These are phyloP conservation scores for Aphanomyces astaci DNA, from an alignment of 352 stramenopile species.

Conservation along the genomic window DNA sequence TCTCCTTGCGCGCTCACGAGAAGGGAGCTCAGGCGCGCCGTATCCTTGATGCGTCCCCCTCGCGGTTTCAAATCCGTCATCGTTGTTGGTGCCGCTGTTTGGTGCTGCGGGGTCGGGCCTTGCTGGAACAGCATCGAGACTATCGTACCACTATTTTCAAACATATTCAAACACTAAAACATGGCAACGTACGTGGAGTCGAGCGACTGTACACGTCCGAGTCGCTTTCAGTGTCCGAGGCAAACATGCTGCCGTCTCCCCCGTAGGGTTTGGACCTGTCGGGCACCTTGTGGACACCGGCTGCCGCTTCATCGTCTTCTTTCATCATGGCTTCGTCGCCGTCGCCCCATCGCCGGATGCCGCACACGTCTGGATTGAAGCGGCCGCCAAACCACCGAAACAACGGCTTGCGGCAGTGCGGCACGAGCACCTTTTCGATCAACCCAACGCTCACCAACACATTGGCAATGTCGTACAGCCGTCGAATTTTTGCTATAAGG, in stretches of 20 bases:
- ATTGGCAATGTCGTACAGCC: conserved; percentile 97
- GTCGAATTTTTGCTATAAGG: conserved; percentile 85
- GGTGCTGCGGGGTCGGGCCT: neutral
- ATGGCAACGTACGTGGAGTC: neutral
- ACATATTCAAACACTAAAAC: neutral
- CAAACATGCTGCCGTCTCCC: neutral
- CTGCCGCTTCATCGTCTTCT: neutral
- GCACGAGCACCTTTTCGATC: conserved; percentile 84
- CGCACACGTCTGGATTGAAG: conserved; percentile 17
- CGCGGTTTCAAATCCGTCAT: neutral
- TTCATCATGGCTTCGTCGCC: conserved; percentile 12
- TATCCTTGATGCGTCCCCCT: neutral
- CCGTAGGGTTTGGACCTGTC: neutral
- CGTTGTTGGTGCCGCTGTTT: neutral
- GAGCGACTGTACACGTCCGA: conserved; percentile 7
- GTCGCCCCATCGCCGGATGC: conserved; percentile 4
- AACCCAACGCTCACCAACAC: conserved; percentile 90
- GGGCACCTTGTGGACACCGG: neutral
- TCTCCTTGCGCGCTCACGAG: conserved; percentile 51
- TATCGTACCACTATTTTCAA: too few species aligned
- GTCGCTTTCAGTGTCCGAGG: conserved; percentile 13
- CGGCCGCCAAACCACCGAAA: conserved; percentile 54
- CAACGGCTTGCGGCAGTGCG: conserved; percentile 71
- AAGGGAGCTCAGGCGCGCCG: conserved; percentile 14
- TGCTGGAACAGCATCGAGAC: neutral